These are phyloP conservation scores for Begonia peltatifolia DNA, from an alignment of 306 rosid genomes.

Conservation along the genomic window DNA sequence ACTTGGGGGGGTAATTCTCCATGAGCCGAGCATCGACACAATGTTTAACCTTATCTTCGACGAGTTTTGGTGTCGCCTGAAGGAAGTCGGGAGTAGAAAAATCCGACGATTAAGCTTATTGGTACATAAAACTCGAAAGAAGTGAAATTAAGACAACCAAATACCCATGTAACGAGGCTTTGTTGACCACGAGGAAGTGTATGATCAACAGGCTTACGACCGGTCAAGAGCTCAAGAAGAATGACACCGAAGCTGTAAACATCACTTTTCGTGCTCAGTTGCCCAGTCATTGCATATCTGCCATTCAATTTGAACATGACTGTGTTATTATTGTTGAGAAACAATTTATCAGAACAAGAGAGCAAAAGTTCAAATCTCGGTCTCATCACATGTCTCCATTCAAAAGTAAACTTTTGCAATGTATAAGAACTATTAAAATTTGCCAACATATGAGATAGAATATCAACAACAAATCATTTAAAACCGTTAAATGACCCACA, in stretches of 20 bases:
- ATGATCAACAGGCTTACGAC: constrained; percentile 74
- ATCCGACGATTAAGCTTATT: neutral
- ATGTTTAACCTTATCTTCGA: constrained; percentile 75
- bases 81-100: constrained; percentile 9
- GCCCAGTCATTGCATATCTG: constrained; percentile 85
- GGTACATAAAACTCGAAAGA: neutral
- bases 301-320: constrained; percentile 4
- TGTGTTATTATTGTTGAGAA: too few species aligned
- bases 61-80: constrained; percentile 74
- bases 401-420: too few species aligned
- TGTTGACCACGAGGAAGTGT: constrained; percentile 79
- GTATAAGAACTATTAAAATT: too few species aligned
- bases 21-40: constrained; percentile 58
- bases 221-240: constrained; percentile 63
- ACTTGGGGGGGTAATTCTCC: constrained; percentile 63
- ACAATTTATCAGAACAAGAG: too few species aligned
- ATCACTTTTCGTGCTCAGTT: constrained; percentile 59
- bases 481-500: too few species aligned
- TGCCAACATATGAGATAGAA: too few species aligned
- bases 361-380: too few species aligned
- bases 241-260: constrained; percentile 75
- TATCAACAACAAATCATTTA: too few species aligned
- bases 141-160: constrained; percentile 4
- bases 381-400: too few species aligned
- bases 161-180: constrained; percentile 89